Evolutionary conservation across 805 yeast genomes (phyloP).

Genomic region (Teunomyces barrocoloradensis): DNA sequence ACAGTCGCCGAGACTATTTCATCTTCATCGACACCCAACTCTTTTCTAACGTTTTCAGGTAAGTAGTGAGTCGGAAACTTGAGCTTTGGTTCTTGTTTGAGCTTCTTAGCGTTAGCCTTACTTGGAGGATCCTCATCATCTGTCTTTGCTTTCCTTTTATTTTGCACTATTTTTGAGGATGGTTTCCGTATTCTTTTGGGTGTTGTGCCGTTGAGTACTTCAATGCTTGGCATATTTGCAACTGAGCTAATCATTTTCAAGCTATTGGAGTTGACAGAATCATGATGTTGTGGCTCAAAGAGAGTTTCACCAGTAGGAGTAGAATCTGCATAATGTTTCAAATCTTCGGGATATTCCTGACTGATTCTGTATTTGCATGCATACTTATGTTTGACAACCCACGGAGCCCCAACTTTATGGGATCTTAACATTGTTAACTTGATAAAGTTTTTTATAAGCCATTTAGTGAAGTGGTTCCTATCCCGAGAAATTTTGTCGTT

Average conservation of each 20-base stretch:
- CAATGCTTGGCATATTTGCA: not conserved
- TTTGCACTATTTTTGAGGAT: not conserved
- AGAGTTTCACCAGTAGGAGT: constrained; percentile 31
- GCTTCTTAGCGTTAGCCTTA: not conserved
- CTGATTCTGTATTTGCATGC: constrained; percentile 69
- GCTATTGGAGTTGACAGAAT: not conserved
- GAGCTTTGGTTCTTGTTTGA: constrained; percentile 1
- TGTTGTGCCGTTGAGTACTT: not conserved
- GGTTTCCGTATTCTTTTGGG: not conserved
- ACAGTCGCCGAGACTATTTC: constrained; percentile 1
- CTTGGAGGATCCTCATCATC: not conserved
- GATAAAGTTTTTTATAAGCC: constrained; percentile 84
- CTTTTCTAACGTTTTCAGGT: constrained; percentile 22
- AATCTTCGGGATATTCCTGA: constrained; percentile 54
- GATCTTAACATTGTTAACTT: constrained; percentile 76
- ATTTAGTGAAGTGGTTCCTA: constrained; percentile 82
- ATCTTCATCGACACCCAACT: constrained; percentile 13
- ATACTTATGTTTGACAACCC: constrained; percentile 83
- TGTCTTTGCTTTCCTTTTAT: not conserved
- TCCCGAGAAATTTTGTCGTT: constrained; percentile 76
- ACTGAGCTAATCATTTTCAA: constrained; percentile 1
- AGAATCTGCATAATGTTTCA: constrained; percentile 39
- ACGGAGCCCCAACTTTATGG: constrained; percentile 87
- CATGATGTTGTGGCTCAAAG: constrained; percentile 13
- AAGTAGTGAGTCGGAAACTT: constrained; percentile 31